phyloP scores from a whole-genome alignment of 352 stramenopile genomes.

The Vaucheria bursata region DNA sequence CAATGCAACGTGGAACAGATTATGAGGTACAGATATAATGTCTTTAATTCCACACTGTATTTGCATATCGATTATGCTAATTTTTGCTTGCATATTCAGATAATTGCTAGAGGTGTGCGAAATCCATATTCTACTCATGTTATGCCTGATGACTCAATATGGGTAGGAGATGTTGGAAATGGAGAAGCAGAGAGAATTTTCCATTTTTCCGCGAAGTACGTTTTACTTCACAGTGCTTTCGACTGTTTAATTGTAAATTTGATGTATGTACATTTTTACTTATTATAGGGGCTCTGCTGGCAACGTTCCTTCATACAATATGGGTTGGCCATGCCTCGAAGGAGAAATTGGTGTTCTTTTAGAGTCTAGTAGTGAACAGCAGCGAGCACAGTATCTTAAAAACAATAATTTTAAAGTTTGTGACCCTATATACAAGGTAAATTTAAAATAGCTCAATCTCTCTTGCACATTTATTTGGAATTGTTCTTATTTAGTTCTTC shows the following conservation, averaged over 20 bases:
- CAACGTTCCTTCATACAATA: not conserved
- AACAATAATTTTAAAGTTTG: not conserved
- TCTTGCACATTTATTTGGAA: no score
- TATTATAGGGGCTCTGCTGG: not conserved
- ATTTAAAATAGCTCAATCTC: not conserved
- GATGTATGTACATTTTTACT: no score
- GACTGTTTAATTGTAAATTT: not conserved
- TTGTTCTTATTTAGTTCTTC: no score
- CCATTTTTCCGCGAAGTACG: not conserved
- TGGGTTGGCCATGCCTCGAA: not conserved
- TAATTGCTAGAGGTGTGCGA: not conserved
- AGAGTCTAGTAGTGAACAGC: not conserved
- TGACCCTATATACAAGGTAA: not conserved
- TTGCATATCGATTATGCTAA: no score
- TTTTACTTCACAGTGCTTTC: no score
- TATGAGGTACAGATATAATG: no score
- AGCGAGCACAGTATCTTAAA: not conserved
- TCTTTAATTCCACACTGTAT: no score
- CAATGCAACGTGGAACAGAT: not conserved
- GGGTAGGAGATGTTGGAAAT: not conserved
- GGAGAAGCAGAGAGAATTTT: not conserved
- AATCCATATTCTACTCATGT: not conserved
- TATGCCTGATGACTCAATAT: not conserved
- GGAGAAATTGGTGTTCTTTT: not conserved
- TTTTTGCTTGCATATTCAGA: no score